phyloP scores from a whole-genome alignment of 208 protist species.

The Leishmania martiniquensis region DNA sequence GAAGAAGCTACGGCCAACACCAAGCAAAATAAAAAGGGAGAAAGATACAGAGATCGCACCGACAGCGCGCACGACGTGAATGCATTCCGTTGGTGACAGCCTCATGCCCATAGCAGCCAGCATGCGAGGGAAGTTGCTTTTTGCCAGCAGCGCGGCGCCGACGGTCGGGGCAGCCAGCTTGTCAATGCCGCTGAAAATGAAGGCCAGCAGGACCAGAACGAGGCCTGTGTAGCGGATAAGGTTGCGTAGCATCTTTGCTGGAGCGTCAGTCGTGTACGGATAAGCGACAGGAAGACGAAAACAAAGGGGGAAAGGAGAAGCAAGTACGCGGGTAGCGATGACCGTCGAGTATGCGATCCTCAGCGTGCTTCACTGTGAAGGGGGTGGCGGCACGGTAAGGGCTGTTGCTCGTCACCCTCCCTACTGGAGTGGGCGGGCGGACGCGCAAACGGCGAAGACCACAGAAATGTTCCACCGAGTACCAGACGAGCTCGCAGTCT shows the following conservation, averaged over 20 bases:
- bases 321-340: too few species aligned
- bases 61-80: conserved; percentile 50
- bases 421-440: too few species aligned
- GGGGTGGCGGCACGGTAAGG: too few species aligned
- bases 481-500: too few species aligned
- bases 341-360: too few species aligned
- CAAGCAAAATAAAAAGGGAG: conserved; percentile 82
- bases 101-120: conserved; percentile 25
- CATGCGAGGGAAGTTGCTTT: conserved; percentile 73
- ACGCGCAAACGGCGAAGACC: too few species aligned
- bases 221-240: conserved; percentile 71
- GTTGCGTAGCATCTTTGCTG: conserved; percentile 35
- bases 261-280: not conserved
- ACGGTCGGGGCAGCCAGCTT: conserved; percentile 52
- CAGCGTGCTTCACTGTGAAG: too few species aligned
- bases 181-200: conserved; percentile 58
- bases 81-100: conserved; percentile 47
- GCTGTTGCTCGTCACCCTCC: too few species aligned
- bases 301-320: not conserved
- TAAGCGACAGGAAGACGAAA: not conserved
- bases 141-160: conserved; percentile 49
- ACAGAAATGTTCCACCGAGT: too few species aligned
- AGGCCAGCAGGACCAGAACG: conserved; percentile 52
- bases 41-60: conserved; percentile 70
- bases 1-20: conserved; percentile 83